Evolutionary conservation across 2,329 filamentous ascomycete genomes (phyloP).

Genomic region (Sphaceloma murrayae): DNA sequence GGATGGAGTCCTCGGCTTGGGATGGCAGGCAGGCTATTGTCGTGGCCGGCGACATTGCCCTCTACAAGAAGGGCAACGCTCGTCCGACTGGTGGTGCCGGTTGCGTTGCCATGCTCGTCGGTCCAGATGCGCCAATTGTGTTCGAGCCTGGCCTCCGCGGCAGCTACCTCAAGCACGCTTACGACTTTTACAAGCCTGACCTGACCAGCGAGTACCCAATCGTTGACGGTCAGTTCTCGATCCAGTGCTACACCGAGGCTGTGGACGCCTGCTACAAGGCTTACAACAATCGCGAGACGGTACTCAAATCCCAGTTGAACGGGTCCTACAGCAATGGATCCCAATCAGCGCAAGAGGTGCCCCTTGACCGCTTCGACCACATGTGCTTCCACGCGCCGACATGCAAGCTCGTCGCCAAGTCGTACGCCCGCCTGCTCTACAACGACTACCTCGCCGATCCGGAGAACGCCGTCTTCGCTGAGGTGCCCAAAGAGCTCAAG

Average conservation of each 20-base stretch:
- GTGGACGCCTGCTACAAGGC: constrained; percentile 46
- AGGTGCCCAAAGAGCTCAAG: constrained; percentile 41
- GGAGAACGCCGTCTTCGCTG: constrained; percentile 39
- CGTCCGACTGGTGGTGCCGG: constrained; percentile 45
- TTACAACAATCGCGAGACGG: constrained; percentile 42
- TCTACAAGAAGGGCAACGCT: constrained; percentile 46
- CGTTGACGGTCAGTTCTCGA: constrained; percentile 45
- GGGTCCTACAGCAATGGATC: constrained; percentile 35
- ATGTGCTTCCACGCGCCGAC: constrained; percentile 47
- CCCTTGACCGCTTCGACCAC: constrained; percentile 45
- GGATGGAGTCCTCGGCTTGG: constrained; percentile 46
- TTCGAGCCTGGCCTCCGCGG: constrained; percentile 43
- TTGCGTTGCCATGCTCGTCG: constrained; percentile 46
- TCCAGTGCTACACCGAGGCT: constrained; percentile 45
- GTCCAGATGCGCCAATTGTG: constrained; percentile 41
- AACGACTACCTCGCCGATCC: constrained; percentile 43
- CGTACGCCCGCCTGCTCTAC: constrained; percentile 44
- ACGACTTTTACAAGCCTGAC: constrained; percentile 49
- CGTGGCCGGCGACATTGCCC: constrained; percentile 44
- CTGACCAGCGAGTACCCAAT: constrained; percentile 45
- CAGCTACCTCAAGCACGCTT: constrained; percentile 43
- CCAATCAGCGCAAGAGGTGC: constrained; percentile 34
- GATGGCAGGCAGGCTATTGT: constrained; percentile 45
- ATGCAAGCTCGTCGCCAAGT: constrained; percentile 47
- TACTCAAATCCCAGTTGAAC: constrained; percentile 35